Evolutionary conservation across 352 stramenopile species (phyloP), one percentile per base, ranked within the genome.

Genomic region (Phytopythium sindhum): DNA sequence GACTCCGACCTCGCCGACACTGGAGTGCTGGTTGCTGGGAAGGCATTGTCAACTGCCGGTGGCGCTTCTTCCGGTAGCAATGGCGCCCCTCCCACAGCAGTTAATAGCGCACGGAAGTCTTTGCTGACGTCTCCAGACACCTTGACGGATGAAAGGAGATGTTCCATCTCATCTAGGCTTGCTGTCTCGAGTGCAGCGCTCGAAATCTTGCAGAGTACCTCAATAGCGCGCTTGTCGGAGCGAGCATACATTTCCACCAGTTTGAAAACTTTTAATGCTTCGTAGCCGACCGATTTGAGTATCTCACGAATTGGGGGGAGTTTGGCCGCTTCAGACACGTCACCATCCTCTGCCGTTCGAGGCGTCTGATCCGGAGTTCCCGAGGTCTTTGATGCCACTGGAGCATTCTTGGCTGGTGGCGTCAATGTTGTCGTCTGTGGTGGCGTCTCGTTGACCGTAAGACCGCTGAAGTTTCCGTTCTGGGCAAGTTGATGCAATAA

Each of bases 91-190:
- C 79, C 80, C 37, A 77, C 35, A 26, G 50, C 55, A 24, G 9
- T 53, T 4, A 90, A 41, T 2, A 60, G 67, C 9, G 24, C 42
- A 53, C 79, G 79, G 57, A 88, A 88, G 11, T 73, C 59, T 8
- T 60, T 64, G 56, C 80, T 84, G 14, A 75, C 63, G 5, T 47
- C 62, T 4, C 80, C 78, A 9, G 57, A 39, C 2, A 90, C 50
- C 48, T 88, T 90, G n/a, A 83, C n/a, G 4, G 75, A 68, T 11
- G 59, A 63, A 19, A 86, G 23, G 41, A 78, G 75, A 14, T 53
- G 57, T 21, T 74, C 70, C 7, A 80, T 55, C 4, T 65, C 55
- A n/a, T 65, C 35, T 0, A 58, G 28, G 2, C 41, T 59, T 21
- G 63, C 65, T 44, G 35, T 31, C 37, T 60, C 39, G 1, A 86